Conservation (phyloP, 2,329 filamentous ascomycete genomes). For the Trichothecium roseum region DNA sequence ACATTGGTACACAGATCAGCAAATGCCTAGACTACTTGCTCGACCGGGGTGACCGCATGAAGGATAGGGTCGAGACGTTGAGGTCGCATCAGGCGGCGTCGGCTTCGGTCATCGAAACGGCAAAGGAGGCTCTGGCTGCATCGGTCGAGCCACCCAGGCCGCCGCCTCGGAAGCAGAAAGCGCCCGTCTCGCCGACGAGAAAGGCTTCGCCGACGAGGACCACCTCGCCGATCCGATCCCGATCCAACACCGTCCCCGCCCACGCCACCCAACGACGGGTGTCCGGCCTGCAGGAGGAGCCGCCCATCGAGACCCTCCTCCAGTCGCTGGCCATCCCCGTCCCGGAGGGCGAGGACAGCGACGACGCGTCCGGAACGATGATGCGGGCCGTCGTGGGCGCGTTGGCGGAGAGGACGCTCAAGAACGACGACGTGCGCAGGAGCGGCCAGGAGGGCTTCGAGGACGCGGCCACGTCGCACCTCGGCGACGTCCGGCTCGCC, state of each 20-base stretch:
- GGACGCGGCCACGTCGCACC: constrained; percentile 23
- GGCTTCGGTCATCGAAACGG: constrained; percentile 26
- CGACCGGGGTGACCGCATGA: constrained; percentile 31
- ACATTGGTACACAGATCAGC: constrained; percentile 31
- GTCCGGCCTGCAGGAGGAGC: constrained; percentile 23
- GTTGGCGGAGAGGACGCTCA: constrained; percentile 27
- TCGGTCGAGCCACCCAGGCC: constrained; percentile 11
- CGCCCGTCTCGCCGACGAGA: constrained; percentile 23
- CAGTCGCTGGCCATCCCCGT: constrained; percentile 33
- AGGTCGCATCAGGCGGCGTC: constrained; percentile 34
- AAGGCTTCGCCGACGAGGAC: constrained; percentile 23
- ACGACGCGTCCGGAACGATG: constrained; percentile 11
- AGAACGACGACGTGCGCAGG: constrained; percentile 31
- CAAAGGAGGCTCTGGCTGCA: constrained; percentile 31
- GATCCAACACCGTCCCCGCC: constrained; percentile 14
- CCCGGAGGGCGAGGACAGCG: constrained; percentile 19
- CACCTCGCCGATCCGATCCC: constrained; percentile 24
- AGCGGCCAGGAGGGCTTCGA: constrained; percentile 43
- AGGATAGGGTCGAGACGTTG: constrained; percentile 29
- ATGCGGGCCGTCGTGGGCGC: constrained; percentile 22
- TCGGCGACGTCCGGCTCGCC: constrained; percentile 37
- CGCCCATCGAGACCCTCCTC: constrained; percentile 36
- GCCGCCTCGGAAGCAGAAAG: constrained; percentile 11
- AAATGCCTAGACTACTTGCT: constrained; percentile 41
- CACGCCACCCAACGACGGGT: constrained; percentile 21